These are phyloP conservation scores for Trametes hirsuta DNA, from an alignment of 1,284 basidiomycete species.

Conservation along the genomic window DNA sequence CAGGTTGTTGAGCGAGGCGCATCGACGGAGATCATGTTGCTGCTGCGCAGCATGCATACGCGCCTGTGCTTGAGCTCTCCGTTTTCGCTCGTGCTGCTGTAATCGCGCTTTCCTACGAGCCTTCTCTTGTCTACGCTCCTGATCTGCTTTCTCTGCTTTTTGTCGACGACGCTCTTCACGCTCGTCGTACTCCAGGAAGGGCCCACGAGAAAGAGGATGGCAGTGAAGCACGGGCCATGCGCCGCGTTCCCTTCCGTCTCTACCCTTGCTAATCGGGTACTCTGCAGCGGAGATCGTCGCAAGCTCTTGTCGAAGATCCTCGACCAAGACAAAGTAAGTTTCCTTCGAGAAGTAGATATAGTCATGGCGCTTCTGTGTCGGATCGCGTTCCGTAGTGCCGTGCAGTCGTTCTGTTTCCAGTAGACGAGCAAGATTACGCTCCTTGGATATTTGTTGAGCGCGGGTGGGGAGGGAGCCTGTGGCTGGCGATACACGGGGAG, in stretches of 20 bases:
- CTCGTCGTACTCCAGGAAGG: constrained; percentile 75
- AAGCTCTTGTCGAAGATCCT: constrained; percentile 84
- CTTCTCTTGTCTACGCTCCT: constrained; percentile 48
- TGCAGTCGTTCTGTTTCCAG: constrained; percentile 88
- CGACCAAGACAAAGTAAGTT: constrained; percentile 85
- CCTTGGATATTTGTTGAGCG: constrained; percentile 27
- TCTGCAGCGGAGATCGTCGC: constrained; percentile 73
- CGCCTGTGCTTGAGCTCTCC: constrained; percentile 42
- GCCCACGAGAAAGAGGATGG: constrained; percentile 69
- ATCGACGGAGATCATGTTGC: constrained; percentile 66
- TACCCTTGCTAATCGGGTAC: constrained; percentile 56
- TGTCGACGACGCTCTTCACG: constrained; percentile 69
- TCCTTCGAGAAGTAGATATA: constrained; percentile 87
- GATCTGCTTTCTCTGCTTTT: constrained; percentile 55
- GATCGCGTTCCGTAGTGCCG: constrained; percentile 92
- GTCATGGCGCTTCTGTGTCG: constrained; percentile 84
- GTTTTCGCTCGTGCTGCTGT: constrained; percentile 40
- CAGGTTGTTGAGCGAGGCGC: constrained; percentile 80
- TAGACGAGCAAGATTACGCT: constrained; percentile 61
- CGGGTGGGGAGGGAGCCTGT: constrained; percentile 30
- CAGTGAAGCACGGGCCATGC: constrained; percentile 77
- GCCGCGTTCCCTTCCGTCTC: constrained; percentile 52
- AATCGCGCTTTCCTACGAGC: constrained; percentile 43
- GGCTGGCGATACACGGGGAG: constrained; percentile 34
- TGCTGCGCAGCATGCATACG: constrained; percentile 42